Percentiles rank a stretch among this genome's conserved stretches.
These are phyloP conservation scores for Starmerella floricola DNA, from an alignment of 805 yeast species.

Conservation along the genomic window DNA sequence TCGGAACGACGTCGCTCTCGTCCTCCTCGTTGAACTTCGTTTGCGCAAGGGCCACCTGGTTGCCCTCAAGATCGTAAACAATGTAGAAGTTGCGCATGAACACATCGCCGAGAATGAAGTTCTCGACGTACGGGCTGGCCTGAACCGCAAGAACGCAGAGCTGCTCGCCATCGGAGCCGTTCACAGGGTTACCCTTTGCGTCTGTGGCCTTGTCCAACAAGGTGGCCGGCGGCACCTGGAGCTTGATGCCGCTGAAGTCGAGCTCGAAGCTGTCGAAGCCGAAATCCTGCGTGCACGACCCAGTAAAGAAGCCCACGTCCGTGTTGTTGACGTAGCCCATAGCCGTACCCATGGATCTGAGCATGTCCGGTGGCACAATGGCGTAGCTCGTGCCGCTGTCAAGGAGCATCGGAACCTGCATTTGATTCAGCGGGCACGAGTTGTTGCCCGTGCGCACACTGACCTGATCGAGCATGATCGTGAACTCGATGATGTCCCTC, in stretches of 20 bases:
- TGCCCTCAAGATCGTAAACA: constrained; percentile 52
- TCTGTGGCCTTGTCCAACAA: constrained; percentile 8
- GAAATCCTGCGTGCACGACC: constrained; percentile 28
- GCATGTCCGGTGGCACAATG: constrained; percentile 34
- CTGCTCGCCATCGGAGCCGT: constrained; percentile 10
- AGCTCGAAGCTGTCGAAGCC: constrained; percentile 29
- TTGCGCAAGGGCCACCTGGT: constrained; percentile 47
- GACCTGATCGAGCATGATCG: constrained; percentile 15
- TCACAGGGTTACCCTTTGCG: constrained; percentile 10
- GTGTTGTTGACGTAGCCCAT: constrained; percentile 32
- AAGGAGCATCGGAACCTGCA: constrained; percentile 35
- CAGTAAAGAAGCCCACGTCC: constrained; percentile 29
- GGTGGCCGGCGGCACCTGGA: constrained; percentile 33
- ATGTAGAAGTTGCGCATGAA: constrained; percentile 53
- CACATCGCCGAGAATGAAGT: constrained; percentile 49
- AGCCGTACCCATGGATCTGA: constrained; percentile 24
- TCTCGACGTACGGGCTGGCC: constrained; percentile 23
- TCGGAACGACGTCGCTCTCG: constrained; percentile 20
- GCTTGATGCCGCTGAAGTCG: constrained; percentile 41
- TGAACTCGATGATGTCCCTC: constrained; percentile 8
- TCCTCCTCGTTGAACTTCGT: constrained; percentile 26
- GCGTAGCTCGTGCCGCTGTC: constrained; percentile 48
- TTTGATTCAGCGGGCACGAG: constrained; percentile 8
- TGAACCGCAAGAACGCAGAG: constrained; percentile 20
- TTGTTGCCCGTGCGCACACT: constrained; percentile 2